Evolutionary conservation across 2,329 filamentous ascomycete genomes (phyloP).

Genomic region (Cladophialophora immunda): DNA sequence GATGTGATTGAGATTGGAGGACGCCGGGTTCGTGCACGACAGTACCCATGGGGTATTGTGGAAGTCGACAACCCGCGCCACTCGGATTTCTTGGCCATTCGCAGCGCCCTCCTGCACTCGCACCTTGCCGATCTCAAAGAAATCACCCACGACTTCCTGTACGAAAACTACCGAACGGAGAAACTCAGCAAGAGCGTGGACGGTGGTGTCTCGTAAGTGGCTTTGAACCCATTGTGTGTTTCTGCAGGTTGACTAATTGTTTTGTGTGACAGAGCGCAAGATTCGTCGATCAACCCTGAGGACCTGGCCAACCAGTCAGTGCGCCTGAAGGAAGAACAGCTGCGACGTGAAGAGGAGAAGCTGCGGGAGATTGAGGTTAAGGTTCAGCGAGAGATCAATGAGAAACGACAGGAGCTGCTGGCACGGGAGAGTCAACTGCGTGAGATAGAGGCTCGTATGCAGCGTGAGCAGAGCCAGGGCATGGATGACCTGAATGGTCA

Average conservation of each 20-base stretch:
- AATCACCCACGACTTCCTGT: constrained; percentile 99
- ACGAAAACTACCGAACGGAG: constrained; percentile 99
- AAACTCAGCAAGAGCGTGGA: constrained; percentile 99
- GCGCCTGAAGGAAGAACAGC: constrained; percentile 98
- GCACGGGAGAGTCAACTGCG: constrained; percentile 98
- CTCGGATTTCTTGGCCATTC: constrained; percentile 97
- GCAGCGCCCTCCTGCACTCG: constrained; percentile 95
- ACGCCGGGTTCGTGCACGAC: constrained; percentile 88
- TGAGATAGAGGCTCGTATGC: constrained; percentile 98
- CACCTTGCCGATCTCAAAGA: constrained; percentile 98
- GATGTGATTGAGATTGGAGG: constrained; percentile 94
- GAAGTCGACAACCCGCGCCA: constrained; percentile 99
- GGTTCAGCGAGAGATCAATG: constrained; percentile 99
- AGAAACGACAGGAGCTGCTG: constrained; percentile 98
- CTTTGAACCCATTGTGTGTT: constrained; percentile 29
- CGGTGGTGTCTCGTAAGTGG: constrained; percentile 81
- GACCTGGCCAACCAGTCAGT: constrained; percentile 97
- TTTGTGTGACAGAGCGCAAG: constrained; percentile 59
- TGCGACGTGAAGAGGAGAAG: constrained; percentile 99
- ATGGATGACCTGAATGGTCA: constrained; percentile 46
- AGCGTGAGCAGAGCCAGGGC: constrained; percentile 73
- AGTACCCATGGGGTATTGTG: constrained; percentile 99
- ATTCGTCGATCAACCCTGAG: constrained; percentile 96
- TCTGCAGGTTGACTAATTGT: constrained; percentile 33
- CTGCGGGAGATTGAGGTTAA: constrained; percentile 99